phyloP scores from a whole-genome alignment of 2,329 filamentous ascomycete species.

The Aspergillus ustus region DNA sequence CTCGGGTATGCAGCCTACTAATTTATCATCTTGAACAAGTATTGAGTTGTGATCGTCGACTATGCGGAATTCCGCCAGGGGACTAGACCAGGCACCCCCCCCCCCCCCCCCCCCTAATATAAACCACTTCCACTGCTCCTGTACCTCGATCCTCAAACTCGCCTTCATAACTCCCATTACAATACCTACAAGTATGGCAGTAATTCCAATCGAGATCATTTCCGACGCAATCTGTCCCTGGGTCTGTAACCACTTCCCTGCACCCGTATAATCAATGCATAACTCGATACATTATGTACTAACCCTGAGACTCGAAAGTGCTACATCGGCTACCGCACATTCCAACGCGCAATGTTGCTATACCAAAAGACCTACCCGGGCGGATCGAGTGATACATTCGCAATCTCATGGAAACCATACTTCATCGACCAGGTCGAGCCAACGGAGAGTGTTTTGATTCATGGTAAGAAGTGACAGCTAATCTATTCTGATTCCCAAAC shows the following conservation, averaged over 20 bases:
- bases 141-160: no score
- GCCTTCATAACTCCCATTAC: no score
- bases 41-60: background rate
- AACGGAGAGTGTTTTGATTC: constrained; percentile 18
- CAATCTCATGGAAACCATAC: constrained; percentile 44
- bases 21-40: no score
- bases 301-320: constrained; percentile 32
- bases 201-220: constrained; percentile 2
- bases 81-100: background rate
- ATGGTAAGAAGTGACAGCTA: constrained; percentile 11
- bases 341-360: constrained; percentile 44
- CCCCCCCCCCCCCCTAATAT: no score
- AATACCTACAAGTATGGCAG: background rate
- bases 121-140: background rate
- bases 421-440: constrained; percentile 38
- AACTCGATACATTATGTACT: background rate
- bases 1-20: no score
- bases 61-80: background rate
- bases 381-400: constrained; percentile 40
- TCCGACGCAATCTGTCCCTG: constrained; percentile 11
- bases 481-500: background rate
- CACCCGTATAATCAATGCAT: no score
- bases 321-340: constrained; percentile 47
- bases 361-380: constrained; percentile 48
- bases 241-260: no score